Conservation (phyloP, 495 filamentous ascomycete genomes). For the Penicillium nucicola region DNA sequence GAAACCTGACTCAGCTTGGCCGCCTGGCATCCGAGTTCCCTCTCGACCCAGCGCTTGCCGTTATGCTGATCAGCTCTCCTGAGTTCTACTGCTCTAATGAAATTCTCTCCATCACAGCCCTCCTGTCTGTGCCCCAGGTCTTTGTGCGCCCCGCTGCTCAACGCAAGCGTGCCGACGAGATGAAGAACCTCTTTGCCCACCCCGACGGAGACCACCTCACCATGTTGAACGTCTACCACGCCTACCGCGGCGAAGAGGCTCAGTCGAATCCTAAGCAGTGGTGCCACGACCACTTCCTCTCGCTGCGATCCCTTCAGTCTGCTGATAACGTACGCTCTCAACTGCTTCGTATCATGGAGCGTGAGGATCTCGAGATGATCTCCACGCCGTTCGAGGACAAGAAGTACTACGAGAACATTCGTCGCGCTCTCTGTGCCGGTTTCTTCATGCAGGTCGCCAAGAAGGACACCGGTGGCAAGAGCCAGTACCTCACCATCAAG, state of each 20-base stretch:
- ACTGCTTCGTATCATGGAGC: slow-evolving; percentile 95
- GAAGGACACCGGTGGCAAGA: slow-evolving; percentile 72
- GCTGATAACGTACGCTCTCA: slow-evolving; percentile 92
- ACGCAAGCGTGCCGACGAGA: slow-evolving; percentile 92
- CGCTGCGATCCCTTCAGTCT: slow-evolving; percentile 78
- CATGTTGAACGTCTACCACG: slow-evolving; percentile 96
- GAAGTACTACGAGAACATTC: slow-evolving; percentile 97
- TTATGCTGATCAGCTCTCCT: slow-evolving; percentile 96
- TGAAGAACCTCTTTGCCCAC: slow-evolving; percentile 93
- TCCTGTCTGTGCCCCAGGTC: slow-evolving; percentile 92
- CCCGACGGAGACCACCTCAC: slow-evolving; percentile 92
- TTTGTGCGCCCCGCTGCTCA: slow-evolving; percentile 83
- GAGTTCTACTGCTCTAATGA: slow-evolving; percentile 99
- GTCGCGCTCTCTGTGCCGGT: slow-evolving; percentile 85
- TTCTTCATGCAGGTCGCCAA: slow-evolving; percentile 99
- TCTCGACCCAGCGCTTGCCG: slow-evolving; percentile 88
- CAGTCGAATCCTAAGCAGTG: slow-evolving; percentile 78
- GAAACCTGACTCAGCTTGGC: slow-evolving; percentile 81
- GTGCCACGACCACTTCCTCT: slow-evolving; percentile 99
- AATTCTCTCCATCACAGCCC: slow-evolving; percentile 88
- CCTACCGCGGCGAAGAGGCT: slow-evolving; percentile 75
- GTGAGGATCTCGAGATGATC: slow-evolving; percentile 75
- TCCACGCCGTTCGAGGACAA: slow-evolving; percentile 91
- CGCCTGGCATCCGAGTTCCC: slow-evolving; percentile 92
- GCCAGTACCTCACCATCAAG: slow-evolving; percentile 85